A percentile compares a stretch with the other conserved stretches of the same genome.
Evolutionary conservation across 768 basidiomycete species (phyloP).

Genomic region (Gyrodon lividus): DNA sequence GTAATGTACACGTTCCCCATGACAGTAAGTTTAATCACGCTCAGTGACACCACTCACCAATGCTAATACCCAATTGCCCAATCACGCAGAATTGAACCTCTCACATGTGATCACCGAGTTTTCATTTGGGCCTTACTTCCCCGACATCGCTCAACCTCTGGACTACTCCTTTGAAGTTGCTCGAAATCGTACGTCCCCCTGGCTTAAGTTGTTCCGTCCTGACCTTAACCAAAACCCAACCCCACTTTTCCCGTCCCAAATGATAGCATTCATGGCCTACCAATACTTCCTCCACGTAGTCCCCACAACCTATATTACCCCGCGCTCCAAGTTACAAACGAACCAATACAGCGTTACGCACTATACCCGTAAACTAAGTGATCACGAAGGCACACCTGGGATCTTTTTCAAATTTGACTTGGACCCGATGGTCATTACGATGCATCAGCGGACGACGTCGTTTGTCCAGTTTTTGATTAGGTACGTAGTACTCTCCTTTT

Average conservation of each 20-base stretch:
- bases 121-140: conserved; percentile 95
- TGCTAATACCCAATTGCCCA: background rate
- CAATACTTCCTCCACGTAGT: conserved; percentile 97
- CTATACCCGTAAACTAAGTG: conserved; percentile 73
- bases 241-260: background rate
- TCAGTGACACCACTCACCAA: background rate
- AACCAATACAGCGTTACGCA: conserved; percentile 95
- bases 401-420: conserved; percentile 99
- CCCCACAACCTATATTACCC: conserved; percentile 88
- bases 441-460: conserved; percentile 85
- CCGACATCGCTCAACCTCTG: conserved; percentile 91
- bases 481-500: conserved; percentile 19
- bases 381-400: conserved; percentile 80
- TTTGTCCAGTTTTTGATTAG: conserved; percentile 81
- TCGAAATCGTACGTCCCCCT: conserved; percentile 48
- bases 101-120: conserved; percentile 97
- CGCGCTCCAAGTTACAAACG: conserved; percentile 63
- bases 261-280: conserved; percentile 79
- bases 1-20: conserved; percentile 85
- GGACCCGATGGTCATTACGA: conserved; percentile 82
- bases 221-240: too few relatives aligned
- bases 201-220: too few relatives aligned
- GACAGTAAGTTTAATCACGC: conserved; percentile 50
- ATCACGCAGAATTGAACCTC: conserved; percentile 81
- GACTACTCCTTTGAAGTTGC: conserved; percentile 85